Conservation (phyloP, 257 asterid genomes). For the Linaria vulgaris region DNA sequence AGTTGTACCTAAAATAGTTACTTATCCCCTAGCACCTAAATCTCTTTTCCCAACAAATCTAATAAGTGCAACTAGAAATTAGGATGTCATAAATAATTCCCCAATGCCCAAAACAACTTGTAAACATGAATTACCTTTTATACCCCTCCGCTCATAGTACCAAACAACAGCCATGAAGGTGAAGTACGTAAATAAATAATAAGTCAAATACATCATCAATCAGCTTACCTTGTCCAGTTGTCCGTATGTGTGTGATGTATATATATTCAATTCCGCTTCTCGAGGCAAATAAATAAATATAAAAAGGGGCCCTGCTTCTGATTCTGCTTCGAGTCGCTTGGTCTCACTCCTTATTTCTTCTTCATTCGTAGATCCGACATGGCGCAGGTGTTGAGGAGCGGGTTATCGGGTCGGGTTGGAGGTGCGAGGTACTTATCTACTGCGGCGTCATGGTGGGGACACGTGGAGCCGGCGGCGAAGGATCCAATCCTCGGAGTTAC, state of each 20-base stretch:
- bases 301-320: neutral
- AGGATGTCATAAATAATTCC: too few relatives aligned
- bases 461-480: conserved; percentile 91
- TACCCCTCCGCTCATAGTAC: neutral
- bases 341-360: neutral
- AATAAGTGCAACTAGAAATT: too few relatives aligned
- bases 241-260: neutral
- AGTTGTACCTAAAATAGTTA: too few relatives aligned
- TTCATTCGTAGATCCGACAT: conserved; percentile 20
- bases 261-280: conserved; percentile 2
- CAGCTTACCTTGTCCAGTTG: conserved; percentile 11
- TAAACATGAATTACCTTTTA: neutral
- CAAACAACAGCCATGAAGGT: neutral
- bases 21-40: too few relatives aligned
- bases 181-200: neutral
- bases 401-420: conserved; percentile 34
- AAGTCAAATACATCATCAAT: conserved; percentile 4
- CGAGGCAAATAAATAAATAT: neutral
- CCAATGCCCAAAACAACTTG: too few relatives aligned
- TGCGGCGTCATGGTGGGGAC: conserved; percentile 76
- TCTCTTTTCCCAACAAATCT: too few relatives aligned
- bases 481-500: conserved; percentile 99
- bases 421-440: conserved; percentile 62
- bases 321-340: conserved; percentile 1
- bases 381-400: conserved; percentile 54